Base-by-base conservation (phyloP, 495 filamentous ascomycete species). In the Jackrogersella minutella region DNA sequence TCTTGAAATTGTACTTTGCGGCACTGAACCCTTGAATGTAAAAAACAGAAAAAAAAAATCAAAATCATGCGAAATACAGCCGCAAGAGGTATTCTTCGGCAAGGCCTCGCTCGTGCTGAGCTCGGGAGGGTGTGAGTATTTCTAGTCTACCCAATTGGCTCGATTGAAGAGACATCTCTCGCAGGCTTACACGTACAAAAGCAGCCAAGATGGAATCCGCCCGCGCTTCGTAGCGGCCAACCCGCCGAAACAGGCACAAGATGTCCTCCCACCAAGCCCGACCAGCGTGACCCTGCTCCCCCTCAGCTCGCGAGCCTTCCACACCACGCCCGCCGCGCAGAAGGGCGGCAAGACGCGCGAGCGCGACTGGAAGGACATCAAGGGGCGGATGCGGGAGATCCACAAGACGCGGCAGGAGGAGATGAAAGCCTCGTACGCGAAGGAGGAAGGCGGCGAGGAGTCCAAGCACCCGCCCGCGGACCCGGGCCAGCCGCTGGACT, bases 401-500 rank as follows among this genome's bases (percentile, higher is more conserved):
- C 5, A 14, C 19, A 37, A 64, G 47, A 49, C 31, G 10, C 34
- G 17, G 11, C 21, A 50, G 4, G 24, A 10, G 24, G 13, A 8
- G 8, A n/a, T n/a, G n/a, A n/a, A n/a, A n/a, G n/a, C 57, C 9
- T 34, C 52, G 0, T 17, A 63, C 13, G 5, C 21, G 17, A 2
- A 17, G 9, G 14, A 49, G 13, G 46, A 31, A 28, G 67, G 13
- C 52, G 17, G 43, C 49, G 63, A 72, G 17, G 64, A 64, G 26
- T 31, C 62, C 28, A 73, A 75, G 22, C 68, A 71, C 40, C 68
- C 76, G 5, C 5, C 46, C 11, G 52, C 80, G 7, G 37, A 72
- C 34, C 57, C 73, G 0, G 78, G 80, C 0, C 86, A 93, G 68
- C 89, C 90, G 4, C 87, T 84, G 72, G 87, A 93, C 77, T 84